Base-by-base conservation (phyloP, 129 eudicot species). In the Erigeron canadensis region DNA sequence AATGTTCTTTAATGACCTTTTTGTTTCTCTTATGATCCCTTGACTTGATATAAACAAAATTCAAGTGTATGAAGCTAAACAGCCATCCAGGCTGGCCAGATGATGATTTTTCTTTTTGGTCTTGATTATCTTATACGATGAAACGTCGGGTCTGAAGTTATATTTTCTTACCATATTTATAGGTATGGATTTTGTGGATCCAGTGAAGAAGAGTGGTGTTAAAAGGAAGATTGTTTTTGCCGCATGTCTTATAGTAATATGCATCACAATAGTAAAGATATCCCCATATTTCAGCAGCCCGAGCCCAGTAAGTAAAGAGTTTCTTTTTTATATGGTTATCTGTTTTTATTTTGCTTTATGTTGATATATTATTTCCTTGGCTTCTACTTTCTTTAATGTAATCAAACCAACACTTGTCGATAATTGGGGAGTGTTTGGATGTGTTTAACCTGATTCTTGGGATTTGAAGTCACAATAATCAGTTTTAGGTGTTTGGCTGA, bases 121-220 rank as follows among this genome's bases (percentile, higher is more conserved):
- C 16, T 75, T 61, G 15, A 37, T 12, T 62, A 28, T 38, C 62
- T 19, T 15, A 43, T 60, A 56, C 4, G 13, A 48, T 40, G 6
- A 51, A 43, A 54, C 28, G 34, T 61, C n/a, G 11, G 9, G 22
- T 66, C 48, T 53, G 67, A 70, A 65, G 22, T 16, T 4, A 46
- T 77, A 54, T 46, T 65, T 40, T 17, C 46, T 73, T 74, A 22
- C n/a, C 71, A 48, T 74, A 63, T 79, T 45, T 67, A 13, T 43
- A 84, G 89, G 91, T 60, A 83, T 93, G 98, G 98, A 93, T 79
- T 80, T 71, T 64, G 66, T 73, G 70, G 96, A 87, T 59, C 77
- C 89, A 2, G 86, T 82, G 63, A 69, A 88, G 71, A 82, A 79
- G 75, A 81, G 84, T 77, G 81, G 77, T 51, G 40, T 83, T 67